Conservation (phyloP, 305 asterid species). For the Fraxinus angustifolia region DNA sequence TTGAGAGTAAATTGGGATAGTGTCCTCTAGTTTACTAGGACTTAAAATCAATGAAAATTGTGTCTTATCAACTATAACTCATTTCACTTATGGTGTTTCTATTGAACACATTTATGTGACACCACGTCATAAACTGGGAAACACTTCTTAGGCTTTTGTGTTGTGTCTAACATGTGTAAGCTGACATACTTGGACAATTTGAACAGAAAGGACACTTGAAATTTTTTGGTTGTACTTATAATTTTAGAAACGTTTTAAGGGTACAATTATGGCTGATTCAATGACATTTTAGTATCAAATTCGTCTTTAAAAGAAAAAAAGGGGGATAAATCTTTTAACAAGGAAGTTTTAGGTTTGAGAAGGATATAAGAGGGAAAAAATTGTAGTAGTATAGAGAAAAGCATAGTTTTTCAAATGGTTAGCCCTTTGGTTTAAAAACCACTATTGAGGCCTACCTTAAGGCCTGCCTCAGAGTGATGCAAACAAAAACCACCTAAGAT, state of each 20-base stretch:
- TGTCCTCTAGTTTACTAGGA: not conserved
- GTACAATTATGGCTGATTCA: not conserved
- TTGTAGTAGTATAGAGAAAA: not conserved
- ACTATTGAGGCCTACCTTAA: not conserved
- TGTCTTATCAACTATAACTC: not conserved
- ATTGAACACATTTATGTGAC: not conserved
- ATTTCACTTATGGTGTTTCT: not conserved
- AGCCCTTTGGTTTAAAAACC: not conserved
- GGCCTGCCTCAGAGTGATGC: not conserved
- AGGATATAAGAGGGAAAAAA: not conserved
- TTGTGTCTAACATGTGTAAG: not conserved
- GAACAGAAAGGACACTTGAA: not conserved
- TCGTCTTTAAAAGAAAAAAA: not conserved
- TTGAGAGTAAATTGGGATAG: not conserved
- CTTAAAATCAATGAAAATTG: not conserved
- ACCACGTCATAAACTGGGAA: not conserved
- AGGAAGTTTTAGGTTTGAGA: not conserved
- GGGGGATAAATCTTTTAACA: not conserved
- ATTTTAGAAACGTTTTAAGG: not conserved
- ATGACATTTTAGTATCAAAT: not conserved
- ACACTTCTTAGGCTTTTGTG: not conserved
- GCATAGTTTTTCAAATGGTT: not conserved
- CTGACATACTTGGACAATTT: not conserved
- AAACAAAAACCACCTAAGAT: not conserved
- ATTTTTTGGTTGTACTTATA: not conserved